These are phyloP conservation scores for Exutisphaerella laricina DNA, from an alignment of 2,329 filamentous ascomycete species.

Conservation along the genomic window DNA sequence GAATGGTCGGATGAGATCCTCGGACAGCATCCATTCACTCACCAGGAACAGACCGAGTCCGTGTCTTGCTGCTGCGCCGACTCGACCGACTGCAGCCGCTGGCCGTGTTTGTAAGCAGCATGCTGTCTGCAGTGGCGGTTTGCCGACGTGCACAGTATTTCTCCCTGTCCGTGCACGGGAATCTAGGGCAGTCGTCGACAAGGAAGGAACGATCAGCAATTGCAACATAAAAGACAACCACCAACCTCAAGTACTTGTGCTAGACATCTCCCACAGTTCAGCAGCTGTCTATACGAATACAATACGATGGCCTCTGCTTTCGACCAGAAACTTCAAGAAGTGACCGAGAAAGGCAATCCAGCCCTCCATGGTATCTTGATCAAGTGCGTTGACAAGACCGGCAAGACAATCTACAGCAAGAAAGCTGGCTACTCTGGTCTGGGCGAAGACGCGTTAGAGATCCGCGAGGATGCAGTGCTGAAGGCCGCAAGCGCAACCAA, in stretches of 20 bases:
- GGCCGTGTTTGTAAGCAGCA: too few species aligned
- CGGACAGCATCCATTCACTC: too few species aligned
- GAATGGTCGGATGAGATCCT: too few species aligned
- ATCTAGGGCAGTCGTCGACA: too few species aligned
- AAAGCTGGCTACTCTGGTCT: constrained; percentile 16
- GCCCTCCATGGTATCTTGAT: constrained; percentile 8
- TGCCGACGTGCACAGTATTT: too few species aligned
- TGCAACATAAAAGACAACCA: background rate
- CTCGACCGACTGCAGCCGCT: too few species aligned
- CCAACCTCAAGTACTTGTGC: background rate
- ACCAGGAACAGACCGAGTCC: too few species aligned
- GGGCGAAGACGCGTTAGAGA: constrained; percentile 15
- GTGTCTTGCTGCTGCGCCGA: too few species aligned
- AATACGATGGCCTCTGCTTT: constrained; percentile 1
- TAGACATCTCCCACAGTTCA: background rate
- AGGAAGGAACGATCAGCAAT: background rate
- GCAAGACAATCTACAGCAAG: constrained; percentile 15
- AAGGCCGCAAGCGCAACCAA: constrained; percentile 37
- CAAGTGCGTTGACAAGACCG: constrained; percentile 12
- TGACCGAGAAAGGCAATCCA: constrained; percentile 5
- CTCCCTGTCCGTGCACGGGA: too few species aligned
- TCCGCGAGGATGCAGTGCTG: constrained; percentile 28
- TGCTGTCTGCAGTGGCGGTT: too few species aligned
- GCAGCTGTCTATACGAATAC: too few species aligned
- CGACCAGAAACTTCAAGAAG: constrained; percentile 4